These are phyloP conservation scores for Trametes maxima DNA, from an alignment of 768 basidiomycete genomes.

Conservation along the genomic window DNA sequence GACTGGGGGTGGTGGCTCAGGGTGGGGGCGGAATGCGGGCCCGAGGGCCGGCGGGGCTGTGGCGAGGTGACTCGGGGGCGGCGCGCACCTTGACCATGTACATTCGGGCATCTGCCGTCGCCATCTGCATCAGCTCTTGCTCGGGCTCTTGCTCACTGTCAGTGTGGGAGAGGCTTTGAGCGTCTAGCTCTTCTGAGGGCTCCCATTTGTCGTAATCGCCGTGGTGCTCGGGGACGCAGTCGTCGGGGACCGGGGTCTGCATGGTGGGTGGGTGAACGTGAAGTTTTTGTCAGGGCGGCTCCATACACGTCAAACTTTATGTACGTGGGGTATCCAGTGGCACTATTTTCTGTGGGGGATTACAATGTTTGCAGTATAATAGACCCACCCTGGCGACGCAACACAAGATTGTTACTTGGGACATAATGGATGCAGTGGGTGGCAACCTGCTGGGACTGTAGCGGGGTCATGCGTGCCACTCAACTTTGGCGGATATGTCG, in stretches of 20 bases:
- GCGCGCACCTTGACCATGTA: constrained; percentile 7
- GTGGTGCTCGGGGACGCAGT: constrained; percentile 1
- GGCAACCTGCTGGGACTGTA: too few relatives aligned
- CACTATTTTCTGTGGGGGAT: background rate
- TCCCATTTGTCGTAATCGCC: constrained; percentile 5
- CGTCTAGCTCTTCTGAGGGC: background rate
- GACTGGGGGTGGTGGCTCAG: too few relatives aligned
- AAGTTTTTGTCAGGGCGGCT: background rate
- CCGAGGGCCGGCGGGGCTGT: background rate
- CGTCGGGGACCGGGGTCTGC: constrained; percentile 2
- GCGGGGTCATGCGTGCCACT: background rate
- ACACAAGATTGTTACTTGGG: too few relatives aligned
- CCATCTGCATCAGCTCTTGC: background rate
- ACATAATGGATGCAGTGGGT: too few relatives aligned
- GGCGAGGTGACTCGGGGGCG: background rate
- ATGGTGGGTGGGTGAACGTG: background rate
- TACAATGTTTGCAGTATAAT: background rate
- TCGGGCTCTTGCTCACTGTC: background rate
- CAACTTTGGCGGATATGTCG: background rate
- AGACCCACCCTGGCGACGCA: background rate
- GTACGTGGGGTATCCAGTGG: background rate
- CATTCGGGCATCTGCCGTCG: background rate
- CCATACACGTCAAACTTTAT: background rate
- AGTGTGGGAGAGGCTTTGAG: too few relatives aligned
- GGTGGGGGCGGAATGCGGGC: background rate